These are phyloP conservation scores for Cyberlindnera saturnus DNA, from an alignment of 805 yeast species.

Conservation along the genomic window DNA sequence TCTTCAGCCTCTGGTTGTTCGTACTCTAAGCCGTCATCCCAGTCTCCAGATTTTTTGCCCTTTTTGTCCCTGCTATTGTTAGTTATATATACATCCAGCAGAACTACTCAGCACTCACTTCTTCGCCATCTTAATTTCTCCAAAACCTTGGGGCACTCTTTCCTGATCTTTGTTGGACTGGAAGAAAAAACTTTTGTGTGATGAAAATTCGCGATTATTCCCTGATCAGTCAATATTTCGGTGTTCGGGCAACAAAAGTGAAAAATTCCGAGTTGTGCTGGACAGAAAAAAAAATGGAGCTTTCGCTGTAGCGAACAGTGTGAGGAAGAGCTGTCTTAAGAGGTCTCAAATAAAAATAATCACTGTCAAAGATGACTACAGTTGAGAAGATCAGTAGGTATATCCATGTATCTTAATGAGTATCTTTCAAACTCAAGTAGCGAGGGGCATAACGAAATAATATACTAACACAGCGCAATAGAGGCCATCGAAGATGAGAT, in stretches of 20 bases:
- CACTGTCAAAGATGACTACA: slow-evolving; percentile 17
- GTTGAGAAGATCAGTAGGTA: slow-evolving; percentile 22
- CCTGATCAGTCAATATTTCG: neutral
- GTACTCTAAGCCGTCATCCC: slow-evolving; percentile 69
- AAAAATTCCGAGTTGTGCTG: neutral
- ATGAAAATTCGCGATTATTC: neutral
- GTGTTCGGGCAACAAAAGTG: neutral
- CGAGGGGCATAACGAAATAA: slow-evolving; percentile 2
- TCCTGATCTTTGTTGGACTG: neutral
- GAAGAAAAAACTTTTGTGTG: neutral
- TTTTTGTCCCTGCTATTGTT: slow-evolving; percentile 45
- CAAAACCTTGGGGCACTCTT: neutral
- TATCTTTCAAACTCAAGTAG: too few relatives aligned
- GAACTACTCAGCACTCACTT: slow-evolving; percentile 7
- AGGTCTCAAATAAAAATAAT: neutral
- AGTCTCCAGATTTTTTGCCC: slow-evolving; percentile 61
- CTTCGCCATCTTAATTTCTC: slow-evolving; percentile 9
- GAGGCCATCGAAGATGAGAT: slow-evolving; percentile 89
- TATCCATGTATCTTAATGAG: too few relatives aligned
- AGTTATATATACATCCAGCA: neutral
- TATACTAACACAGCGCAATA: neutral
- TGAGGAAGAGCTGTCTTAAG: too few relatives aligned
- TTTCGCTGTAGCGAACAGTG: too few relatives aligned
- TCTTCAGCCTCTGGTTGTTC: slow-evolving; percentile 51
- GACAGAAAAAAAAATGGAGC: neutral